These are phyloP conservation scores for Rhodocollybia butyracea DNA, from an alignment of 768 basidiomycete genomes.

Conservation along the genomic window DNA sequence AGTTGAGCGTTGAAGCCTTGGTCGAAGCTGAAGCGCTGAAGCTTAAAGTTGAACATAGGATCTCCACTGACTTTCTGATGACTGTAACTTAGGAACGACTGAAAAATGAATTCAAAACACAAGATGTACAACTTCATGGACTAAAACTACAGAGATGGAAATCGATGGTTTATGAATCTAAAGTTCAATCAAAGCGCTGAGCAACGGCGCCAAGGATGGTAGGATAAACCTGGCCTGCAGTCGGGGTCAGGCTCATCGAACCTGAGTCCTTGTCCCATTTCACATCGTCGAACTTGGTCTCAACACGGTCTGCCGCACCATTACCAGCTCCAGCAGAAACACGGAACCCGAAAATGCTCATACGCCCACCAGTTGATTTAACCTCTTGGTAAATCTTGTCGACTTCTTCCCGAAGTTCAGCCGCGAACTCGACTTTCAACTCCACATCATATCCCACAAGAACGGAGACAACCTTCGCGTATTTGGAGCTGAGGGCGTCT, in stretches of 20 bases:
- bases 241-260: constrained; percentile 10
- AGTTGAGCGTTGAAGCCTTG: no score
- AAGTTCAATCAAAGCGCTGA: constrained; percentile 3
- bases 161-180: no score
- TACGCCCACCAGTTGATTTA: constrained; percentile 1
- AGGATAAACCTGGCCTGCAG: constrained; percentile 9
- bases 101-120: no score
- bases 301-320: constrained; percentile 1
- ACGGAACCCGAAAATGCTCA: constrained; percentile 9
- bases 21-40: no score
- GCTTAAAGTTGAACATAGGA: no score
- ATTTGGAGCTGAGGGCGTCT: constrained; percentile 9
- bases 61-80: no score
- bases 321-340: constrained; percentile 4
- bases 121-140: no score
- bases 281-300: constrained; percentile 7
- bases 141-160: no score
- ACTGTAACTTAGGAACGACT: no score
- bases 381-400: constrained; percentile 10
- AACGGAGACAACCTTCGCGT: constrained; percentile 3
- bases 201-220: constrained; percentile 10
- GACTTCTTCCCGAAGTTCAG: background rate
- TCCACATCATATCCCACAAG: constrained; percentile 10
- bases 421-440: constrained; percentile 1
- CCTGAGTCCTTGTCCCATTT: constrained; percentile 8